These are phyloP conservation scores for Malassezia furfur DNA, from an alignment of 1,284 basidiomycete species.

Conservation along the genomic window DNA sequence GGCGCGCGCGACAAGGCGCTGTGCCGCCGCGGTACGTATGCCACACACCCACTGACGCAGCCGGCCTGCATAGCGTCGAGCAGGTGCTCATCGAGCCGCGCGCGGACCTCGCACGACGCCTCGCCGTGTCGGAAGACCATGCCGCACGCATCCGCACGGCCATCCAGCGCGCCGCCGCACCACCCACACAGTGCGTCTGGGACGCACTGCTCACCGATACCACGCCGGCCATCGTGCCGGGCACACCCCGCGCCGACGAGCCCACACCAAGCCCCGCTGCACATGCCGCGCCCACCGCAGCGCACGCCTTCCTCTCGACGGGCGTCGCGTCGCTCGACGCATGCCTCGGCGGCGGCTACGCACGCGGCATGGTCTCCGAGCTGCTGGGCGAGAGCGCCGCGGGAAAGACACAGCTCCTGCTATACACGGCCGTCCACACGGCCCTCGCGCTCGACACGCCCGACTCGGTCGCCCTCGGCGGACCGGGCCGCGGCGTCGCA, in stretches of 20 bases:
- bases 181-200: not conserved
- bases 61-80: conserved; percentile 4
- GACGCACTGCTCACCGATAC: not conserved
- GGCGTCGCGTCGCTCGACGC: conserved; percentile 19
- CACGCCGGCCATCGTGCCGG: not conserved
- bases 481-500: conserved; percentile 5
- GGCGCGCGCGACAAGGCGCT: conserved; percentile 11
- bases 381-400: conserved; percentile 35
- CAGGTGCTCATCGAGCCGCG: not conserved
- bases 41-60: not conserved
- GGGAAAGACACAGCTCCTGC: conserved; percentile 35
- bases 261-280: not conserved
- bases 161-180: conserved; percentile 5
- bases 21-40: conserved; percentile 13
- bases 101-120: not conserved
- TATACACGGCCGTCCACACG: conserved; percentile 26
- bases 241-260: conserved; percentile 6
- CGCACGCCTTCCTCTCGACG: not conserved
- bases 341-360: conserved; percentile 25
- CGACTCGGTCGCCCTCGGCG: not conserved
- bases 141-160: conserved; percentile 2
- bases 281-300: not conserved
- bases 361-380: conserved; percentile 24
- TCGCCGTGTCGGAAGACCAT: conserved; percentile 2
- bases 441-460: conserved; percentile 20